Conservation (phyloP, 2,329 filamentous ascomycete genomes). For the Curvularia sp. region DNA sequence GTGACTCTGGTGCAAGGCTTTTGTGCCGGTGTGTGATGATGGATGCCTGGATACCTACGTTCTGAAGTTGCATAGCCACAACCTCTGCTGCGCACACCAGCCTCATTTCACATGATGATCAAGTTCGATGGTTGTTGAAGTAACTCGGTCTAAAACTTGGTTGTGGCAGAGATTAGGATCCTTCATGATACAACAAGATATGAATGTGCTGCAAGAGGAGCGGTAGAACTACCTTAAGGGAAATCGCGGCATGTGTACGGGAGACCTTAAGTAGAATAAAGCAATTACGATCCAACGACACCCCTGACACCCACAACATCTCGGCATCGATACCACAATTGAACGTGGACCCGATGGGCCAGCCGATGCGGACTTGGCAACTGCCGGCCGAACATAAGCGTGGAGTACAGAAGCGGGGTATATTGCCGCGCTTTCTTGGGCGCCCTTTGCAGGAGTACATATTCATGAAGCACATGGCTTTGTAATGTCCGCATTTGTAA, state of each 20-base stretch:
- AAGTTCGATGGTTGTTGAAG: not conserved
- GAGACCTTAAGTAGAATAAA: not conserved
- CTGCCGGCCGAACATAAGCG: slow-evolving; percentile 13
- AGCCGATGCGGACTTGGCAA: slow-evolving; percentile 16
- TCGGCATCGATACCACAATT: not conserved
- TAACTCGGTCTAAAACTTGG: not conserved
- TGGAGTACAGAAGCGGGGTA: slow-evolving; percentile 23
- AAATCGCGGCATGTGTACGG: not conserved
- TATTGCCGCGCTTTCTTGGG: slow-evolving; percentile 7
- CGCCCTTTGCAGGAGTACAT: not conserved
- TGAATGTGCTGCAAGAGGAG: not conserved
- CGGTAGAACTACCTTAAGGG: not conserved
- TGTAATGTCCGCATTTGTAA: slow-evolving; percentile 6
- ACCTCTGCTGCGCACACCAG: not conserved
- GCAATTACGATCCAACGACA: slow-evolving; percentile 1
- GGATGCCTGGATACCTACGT: not conserved
- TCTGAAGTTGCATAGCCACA: not conserved
- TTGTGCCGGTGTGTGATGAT: not conserved
- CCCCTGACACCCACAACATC: not conserved
- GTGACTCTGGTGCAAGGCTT: not conserved
- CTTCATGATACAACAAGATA: not conserved
- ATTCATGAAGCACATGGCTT: slow-evolving; percentile 1
- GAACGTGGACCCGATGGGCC: not conserved
- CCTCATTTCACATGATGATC: not conserved
- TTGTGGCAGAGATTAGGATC: not conserved